Conservation (phyloP, 2,329 filamentous ascomycete species). For the Dactylonectria macrodidyma region DNA sequence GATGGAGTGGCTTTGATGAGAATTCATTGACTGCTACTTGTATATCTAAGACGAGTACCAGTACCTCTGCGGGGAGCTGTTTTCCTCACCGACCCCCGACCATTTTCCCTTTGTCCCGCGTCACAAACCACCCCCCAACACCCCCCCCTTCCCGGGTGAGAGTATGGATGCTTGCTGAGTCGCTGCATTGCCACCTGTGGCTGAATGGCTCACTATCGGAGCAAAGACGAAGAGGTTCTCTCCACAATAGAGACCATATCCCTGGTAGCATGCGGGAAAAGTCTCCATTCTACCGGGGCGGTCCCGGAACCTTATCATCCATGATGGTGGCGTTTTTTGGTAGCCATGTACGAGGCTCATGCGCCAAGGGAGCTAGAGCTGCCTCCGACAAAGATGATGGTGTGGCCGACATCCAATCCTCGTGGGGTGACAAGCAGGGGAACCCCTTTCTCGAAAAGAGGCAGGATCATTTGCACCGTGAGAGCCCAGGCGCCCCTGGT, state of each 20-base stretch:
- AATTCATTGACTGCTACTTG: neutral
- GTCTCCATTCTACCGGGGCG: neutral
- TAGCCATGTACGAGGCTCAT: conserved; percentile 66
- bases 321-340: neutral
- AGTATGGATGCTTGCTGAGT: neutral
- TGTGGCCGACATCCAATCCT: too few relatives aligned
- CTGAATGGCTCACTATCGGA: neutral
- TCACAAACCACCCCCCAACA: neutral
- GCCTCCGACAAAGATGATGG: too few relatives aligned
- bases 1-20: neutral
- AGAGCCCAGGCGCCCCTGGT: too few relatives aligned
- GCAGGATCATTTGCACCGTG: too few relatives aligned
- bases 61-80: neutral
- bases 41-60: neutral
- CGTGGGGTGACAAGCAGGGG: too few relatives aligned
- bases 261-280: neutral
- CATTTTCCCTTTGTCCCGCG: neutral
- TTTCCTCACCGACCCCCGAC: neutral
- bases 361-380: conserved; percentile 52
- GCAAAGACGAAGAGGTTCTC: neutral
- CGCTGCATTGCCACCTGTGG: neutral
- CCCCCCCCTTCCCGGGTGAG: neutral
- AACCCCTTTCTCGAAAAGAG: too few relatives aligned
- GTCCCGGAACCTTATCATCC: neutral
- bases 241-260: neutral